A percentile compares a stretch with the other conserved stretches of the same genome.
phyloP scores from a whole-genome alignment of 106 monocot genomes.

The Dendrobium officinale region DNA sequence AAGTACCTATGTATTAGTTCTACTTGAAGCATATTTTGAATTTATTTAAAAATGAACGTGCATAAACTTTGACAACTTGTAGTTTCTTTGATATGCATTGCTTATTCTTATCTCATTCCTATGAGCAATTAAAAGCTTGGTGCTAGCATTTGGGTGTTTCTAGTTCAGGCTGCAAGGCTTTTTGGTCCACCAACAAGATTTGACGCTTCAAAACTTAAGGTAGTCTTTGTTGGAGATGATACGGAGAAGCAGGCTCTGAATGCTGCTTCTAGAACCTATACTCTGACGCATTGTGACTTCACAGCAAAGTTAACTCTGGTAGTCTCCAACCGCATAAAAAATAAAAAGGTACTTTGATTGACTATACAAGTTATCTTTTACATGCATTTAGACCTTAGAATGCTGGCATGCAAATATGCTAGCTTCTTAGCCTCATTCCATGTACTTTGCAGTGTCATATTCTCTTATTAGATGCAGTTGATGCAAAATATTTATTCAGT shows the following conservation, averaged over 20 bases:
- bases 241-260: constrained; percentile 25
- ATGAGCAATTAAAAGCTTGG: neutral
- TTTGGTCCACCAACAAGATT: constrained; percentile 74
- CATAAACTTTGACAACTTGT: neutral
- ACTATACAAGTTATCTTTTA: neutral
- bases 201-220: constrained; percentile 82
- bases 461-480: neutral
- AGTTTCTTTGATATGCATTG: neutral
- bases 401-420: too few relatives aligned
- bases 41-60: neutral
- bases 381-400: neutral
- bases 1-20: neutral
- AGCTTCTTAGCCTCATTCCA: too few relatives aligned
- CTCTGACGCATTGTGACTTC: constrained; percentile 87
- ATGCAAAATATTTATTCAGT: neutral
- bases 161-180: constrained; percentile 60
- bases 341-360: constrained; percentile 44
- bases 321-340: constrained; percentile 51
- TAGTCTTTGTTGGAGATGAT: constrained; percentile 62
- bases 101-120: neutral
- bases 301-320: constrained; percentile 80
- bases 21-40: too few relatives aligned
- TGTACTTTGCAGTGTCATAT: neutral
- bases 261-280: constrained; percentile 63
- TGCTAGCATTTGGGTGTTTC: constrained; percentile 6